Evolutionary conservation across 2,329 filamentous ascomycete genomes (phyloP), one percentile per base, ranked within the genome.

Genomic region (Hypoxylon sp.): DNA sequence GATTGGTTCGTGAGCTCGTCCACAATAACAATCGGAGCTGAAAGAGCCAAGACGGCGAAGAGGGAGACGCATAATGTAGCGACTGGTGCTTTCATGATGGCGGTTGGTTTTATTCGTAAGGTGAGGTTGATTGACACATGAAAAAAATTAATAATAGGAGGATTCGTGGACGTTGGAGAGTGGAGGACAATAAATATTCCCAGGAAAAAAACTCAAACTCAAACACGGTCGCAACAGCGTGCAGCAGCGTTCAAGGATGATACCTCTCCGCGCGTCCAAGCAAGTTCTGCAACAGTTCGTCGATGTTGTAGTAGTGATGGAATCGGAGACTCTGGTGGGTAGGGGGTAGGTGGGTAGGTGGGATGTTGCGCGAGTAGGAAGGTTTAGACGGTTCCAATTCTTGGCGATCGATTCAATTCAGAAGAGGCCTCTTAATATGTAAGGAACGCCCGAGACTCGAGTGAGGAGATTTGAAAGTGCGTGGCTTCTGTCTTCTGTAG

Each of bases 51-150:
- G 12, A 53, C 58, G n/a, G 46, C 51, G 34, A 63, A 48, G 48
- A 53, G n/a, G 51, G 65, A 55, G 39, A 47, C 23, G 61, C 64
- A 70, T 58, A 69, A 59, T 8, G 32, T 29, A 43, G 66, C 39
- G 43, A 46, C 25, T 39, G 54, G 50, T 43, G 43, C 59, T 58
- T 67, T 71, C 70, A 71, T 71, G 50, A 45, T 70, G 53, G 19
- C 12, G 39, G 16, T 2, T 55, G 54, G 37, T 51, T 57, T 47
- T 47, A 55, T 46, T 58, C 11, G 55, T 56, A 34, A 47, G 3
- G n/a, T 27, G 25, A 3, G 19, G 29, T 30, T 53, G 25, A n/a
- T 32, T 21, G 34, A 45, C 48, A 52, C 16, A 43, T 12, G 16
- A 43, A 41, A 30, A 29, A 12, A 14, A n/a, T n/a, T n/a, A 32